A percentile compares a stretch with the other conserved stretches of the same genome.
These are phyloP conservation scores for Candida andamanensis DNA, from an alignment of 805 yeast species.

Conservation along the genomic window DNA sequence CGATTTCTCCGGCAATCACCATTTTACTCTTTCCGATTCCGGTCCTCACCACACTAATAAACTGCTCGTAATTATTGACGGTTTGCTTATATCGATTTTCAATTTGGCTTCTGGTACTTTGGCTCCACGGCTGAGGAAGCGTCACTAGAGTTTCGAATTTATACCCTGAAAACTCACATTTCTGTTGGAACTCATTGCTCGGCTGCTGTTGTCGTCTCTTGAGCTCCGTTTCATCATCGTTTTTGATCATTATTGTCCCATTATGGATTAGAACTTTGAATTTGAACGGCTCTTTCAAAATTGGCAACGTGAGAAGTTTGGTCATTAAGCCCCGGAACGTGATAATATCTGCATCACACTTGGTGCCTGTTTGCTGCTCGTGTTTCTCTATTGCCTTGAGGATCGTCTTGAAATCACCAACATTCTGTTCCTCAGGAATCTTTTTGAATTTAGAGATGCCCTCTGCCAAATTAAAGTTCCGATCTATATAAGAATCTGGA, in stretches of 20 bases:
- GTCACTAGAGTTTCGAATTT: conserved; percentile 83
- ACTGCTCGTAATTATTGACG: conserved; percentile 74
- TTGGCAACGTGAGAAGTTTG: conserved; percentile 63
- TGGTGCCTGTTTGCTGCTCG: conserved; percentile 45
- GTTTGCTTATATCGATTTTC: conserved; percentile 57
- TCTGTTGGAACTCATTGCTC: conserved; percentile 26
- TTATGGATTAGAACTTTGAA: conserved; percentile 67
- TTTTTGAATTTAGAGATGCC: conserved; percentile 59
- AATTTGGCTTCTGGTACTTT: conserved; percentile 57
- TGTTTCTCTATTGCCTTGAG: conserved; percentile 49
- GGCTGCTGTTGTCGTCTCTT: conserved; percentile 17
- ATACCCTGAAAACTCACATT: conserved; percentile 63
- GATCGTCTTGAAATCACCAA: conserved; percentile 54
- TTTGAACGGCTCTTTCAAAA: conserved; percentile 51
- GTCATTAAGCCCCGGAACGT: conserved; percentile 87
- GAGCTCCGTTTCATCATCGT: conserved; percentile 38
- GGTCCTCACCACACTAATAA: conserved; percentile 72
- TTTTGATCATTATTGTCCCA: conserved; percentile 64
- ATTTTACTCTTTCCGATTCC: conserved; percentile 73
- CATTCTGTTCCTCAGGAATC: conserved; percentile 50
- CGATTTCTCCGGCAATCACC: conserved; percentile 85
- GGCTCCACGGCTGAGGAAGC: conserved; percentile 68
- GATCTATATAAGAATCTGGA: conserved; percentile 65
- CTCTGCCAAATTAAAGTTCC: conserved; percentile 52
- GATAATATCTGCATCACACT: conserved; percentile 58